Conservation (phyloP, 2,329 filamentous ascomycete species). For the Hypoxylon sp. region DNA sequence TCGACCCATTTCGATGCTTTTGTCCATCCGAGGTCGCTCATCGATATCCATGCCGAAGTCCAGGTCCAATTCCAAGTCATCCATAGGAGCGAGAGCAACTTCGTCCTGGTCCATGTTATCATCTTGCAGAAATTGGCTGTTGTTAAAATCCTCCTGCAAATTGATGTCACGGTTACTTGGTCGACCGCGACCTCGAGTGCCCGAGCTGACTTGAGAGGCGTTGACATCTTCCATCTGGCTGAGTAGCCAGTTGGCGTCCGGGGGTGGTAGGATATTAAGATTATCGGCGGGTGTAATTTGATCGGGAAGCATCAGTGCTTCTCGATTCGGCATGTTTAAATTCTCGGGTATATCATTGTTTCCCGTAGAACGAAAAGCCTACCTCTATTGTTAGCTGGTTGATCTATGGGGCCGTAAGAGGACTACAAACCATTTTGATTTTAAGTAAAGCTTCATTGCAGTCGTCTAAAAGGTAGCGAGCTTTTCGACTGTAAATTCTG, state of each 20-base stretch:
- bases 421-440: constrained; percentile 84
- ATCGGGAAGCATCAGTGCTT: constrained; percentile 88
- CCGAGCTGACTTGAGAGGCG: constrained; percentile 63
- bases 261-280: constrained; percentile 78
- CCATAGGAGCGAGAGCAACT: constrained; percentile 62
- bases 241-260: constrained; percentile 85
- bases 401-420: background rate
- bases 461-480: constrained; percentile 93
- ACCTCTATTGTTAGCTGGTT: constrained; percentile 46
- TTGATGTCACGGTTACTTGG: constrained; percentile 71
- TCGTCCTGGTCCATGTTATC: constrained; percentile 68
- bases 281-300: constrained; percentile 91
- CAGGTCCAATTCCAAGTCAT: constrained; percentile 76
- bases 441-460: constrained; percentile 98
- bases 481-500: constrained; percentile 96
- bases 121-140: constrained; percentile 82
- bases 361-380: constrained; percentile 93
- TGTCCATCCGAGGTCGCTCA: constrained; percentile 64
- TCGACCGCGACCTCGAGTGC: constrained; percentile 57
- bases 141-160: constrained; percentile 72
- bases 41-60: constrained; percentile 80
- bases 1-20: constrained; percentile 88
- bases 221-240: constrained; percentile 74
- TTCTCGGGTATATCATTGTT: constrained; percentile 95
- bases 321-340: constrained; percentile 81